phyloP scores from a whole-genome alignment of 2,329 filamentous ascomycete genomes.

The Pseudocercospora ulei region DNA sequence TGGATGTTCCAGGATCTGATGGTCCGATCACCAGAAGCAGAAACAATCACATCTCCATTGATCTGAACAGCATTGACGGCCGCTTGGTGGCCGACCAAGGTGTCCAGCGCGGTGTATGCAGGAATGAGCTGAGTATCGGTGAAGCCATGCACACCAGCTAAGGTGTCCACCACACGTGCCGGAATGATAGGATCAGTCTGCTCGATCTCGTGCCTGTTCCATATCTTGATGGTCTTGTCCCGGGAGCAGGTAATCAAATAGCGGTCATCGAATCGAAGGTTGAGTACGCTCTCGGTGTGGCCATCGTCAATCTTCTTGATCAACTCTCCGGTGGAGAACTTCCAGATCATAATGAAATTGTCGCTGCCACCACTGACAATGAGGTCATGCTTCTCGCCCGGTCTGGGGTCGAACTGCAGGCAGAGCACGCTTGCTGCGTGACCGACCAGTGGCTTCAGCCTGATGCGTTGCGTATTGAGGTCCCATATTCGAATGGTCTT shows the following conservation, averaged over 20 bases:
- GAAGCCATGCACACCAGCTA: background rate
- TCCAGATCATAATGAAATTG: slow-evolving; percentile 81
- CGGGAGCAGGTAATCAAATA: slow-evolving; percentile 96
- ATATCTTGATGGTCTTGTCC: slow-evolving; percentile 93
- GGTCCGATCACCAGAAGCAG: slow-evolving; percentile 82
- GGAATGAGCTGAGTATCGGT: slow-evolving; percentile 43
- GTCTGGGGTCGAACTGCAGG: slow-evolving; percentile 83
- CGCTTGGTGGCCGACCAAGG: slow-evolving; percentile 71
- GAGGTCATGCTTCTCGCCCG: slow-evolving; percentile 62
- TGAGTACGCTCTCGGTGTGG: slow-evolving; percentile 83
- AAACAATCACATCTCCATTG: slow-evolving; percentile 74
- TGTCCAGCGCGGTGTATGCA: slow-evolving; percentile 68
- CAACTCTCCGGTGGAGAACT: slow-evolving; percentile 78
- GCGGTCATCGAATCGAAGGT: slow-evolving; percentile 81
- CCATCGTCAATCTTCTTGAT: slow-evolving; percentile 66
- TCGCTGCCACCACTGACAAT: slow-evolving; percentile 96
- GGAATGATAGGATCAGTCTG: slow-evolving; percentile 37
- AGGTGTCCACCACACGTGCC: slow-evolving; percentile 33
- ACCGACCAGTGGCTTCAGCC: slow-evolving; percentile 57
- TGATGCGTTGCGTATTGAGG: slow-evolving; percentile 67
- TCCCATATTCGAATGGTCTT: slow-evolving; percentile 84
- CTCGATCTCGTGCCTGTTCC: slow-evolving; percentile 65
- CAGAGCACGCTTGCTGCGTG: slow-evolving; percentile 85
- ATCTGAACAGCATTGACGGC: slow-evolving; percentile 97
- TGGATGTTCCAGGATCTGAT: slow-evolving; percentile 94